phyloP scores from a whole-genome alignment of 2,329 filamentous ascomycete genomes.

The Diaporthe sp. region DNA sequence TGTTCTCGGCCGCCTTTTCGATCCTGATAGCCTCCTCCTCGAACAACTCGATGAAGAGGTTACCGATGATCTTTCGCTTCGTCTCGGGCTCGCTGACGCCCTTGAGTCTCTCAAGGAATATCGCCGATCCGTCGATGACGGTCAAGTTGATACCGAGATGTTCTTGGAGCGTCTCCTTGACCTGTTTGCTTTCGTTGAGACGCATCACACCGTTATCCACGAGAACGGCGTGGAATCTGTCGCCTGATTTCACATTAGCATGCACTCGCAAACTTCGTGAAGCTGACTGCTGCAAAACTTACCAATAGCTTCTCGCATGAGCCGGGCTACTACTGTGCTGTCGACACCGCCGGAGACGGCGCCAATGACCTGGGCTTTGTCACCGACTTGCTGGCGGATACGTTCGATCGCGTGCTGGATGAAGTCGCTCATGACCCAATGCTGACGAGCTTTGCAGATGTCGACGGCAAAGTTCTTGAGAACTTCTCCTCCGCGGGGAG shows the following conservation, averaged over 20 bases:
- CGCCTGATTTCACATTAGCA: conserved; percentile 62
- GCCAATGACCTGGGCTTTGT: conserved; percentile 77
- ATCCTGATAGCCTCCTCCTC: conserved; percentile 79
- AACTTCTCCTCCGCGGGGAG: conserved; percentile 71
- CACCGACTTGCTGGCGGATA: conserved; percentile 85
- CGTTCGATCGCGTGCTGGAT: conserved; percentile 81
- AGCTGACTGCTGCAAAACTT: not conserved
- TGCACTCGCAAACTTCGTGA: conserved; percentile 39
- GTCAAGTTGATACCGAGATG: conserved; percentile 92
- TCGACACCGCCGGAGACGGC: conserved; percentile 80
- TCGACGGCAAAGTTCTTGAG: conserved; percentile 84
- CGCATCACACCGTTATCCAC: conserved; percentile 88
- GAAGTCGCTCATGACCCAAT: conserved; percentile 91
- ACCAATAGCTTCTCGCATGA: conserved; percentile 86
- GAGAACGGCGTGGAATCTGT: conserved; percentile 74
- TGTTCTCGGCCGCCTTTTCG: conserved; percentile 75
- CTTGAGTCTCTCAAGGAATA: conserved; percentile 79
- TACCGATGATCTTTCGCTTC: conserved; percentile 78
- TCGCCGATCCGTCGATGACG: conserved; percentile 80
- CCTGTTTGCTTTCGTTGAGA: conserved; percentile 83
- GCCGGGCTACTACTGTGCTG: conserved; percentile 84
- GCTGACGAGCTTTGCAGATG: conserved; percentile 80
- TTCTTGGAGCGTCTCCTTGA: conserved; percentile 81
- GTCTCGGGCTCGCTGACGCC: conserved; percentile 84
- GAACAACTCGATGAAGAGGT: conserved; percentile 69